Percentiles rank a stretch among this genome's conserved stretches.
These are phyloP conservation scores for Nemania sp. DNA, from an alignment of 2,329 filamentous ascomycete species.

Conservation along the genomic window DNA sequence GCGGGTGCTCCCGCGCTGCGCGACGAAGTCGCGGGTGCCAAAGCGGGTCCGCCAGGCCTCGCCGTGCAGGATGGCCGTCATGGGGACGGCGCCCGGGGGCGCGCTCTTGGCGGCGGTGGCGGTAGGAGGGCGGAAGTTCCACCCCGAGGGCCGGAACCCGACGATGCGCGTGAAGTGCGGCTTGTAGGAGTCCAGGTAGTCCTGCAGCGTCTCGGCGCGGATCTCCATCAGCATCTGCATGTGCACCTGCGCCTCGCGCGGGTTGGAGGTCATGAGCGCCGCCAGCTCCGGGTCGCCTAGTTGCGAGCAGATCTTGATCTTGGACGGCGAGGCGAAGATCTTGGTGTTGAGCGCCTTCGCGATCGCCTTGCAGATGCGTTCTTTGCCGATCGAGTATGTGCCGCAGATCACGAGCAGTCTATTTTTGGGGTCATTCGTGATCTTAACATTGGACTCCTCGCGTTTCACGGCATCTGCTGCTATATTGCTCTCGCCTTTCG, in stretches of 20 bases:
- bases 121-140: constrained; percentile 71
- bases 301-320: constrained; percentile 82
- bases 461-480: constrained; percentile 8
- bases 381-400: constrained; percentile 97
- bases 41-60: constrained; percentile 79
- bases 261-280: constrained; percentile 76
- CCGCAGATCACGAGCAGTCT: constrained; percentile 90
- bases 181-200: constrained; percentile 81
- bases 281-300: constrained; percentile 84
- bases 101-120: constrained; percentile 45
- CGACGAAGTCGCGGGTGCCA: constrained; percentile 70
- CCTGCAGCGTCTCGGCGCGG: constrained; percentile 84
- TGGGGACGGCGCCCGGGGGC: constrained; percentile 55
- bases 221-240: constrained; percentile 98
- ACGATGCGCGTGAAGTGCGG: constrained; percentile 85
- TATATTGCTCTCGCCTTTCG: constrained; percentile 41
- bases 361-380: constrained; percentile 91
- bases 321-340: constrained; percentile 83
- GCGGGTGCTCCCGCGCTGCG: constrained; percentile 81
- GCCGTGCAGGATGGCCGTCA: constrained; percentile 56
- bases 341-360: constrained; percentile 83
- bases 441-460: constrained; percentile 39
- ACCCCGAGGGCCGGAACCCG: constrained; percentile 90
- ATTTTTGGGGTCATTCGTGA: constrained; percentile 49
- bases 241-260: constrained; percentile 87